phyloP scores from a whole-genome alignment of 164 flowering plant species.

The Stephania cephalantha region DNA sequence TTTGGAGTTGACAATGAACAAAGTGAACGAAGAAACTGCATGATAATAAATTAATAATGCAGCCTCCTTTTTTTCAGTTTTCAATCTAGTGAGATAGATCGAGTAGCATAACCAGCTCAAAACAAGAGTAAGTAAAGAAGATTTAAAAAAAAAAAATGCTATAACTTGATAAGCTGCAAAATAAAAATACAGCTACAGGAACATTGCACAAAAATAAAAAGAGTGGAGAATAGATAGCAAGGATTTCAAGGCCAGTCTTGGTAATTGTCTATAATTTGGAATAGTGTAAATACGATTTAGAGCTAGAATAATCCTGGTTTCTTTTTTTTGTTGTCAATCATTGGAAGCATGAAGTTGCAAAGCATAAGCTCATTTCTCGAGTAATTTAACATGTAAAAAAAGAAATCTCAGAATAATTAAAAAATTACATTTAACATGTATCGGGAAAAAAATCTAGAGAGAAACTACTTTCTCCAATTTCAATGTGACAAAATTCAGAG shows the following conservation, averaged over 20 bases:
- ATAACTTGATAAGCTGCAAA: no score
- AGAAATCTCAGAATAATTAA: no score
- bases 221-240: not conserved
- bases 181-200: no score
- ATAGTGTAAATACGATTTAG: not conserved
- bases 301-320: not conserved
- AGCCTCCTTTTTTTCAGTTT: no score
- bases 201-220: no score
- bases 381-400: not conserved
- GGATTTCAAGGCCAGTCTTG: not conserved
- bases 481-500: not conserved
- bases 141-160: no score
- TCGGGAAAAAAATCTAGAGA: not conserved
- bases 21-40: not conserved
- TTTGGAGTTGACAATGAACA: not conserved
- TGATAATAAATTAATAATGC: not conserved
- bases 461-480: no score
- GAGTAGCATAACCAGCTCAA: no score
- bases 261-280: not conserved
- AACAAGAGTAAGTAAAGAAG: no score
- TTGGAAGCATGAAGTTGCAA: not conserved
- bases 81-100: no score
- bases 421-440: not conserved
- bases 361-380: not conserved
- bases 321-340: not conserved